Conservation (phyloP, 2,329 filamentous ascomycete species). For the Nemania abortiva region DNA sequence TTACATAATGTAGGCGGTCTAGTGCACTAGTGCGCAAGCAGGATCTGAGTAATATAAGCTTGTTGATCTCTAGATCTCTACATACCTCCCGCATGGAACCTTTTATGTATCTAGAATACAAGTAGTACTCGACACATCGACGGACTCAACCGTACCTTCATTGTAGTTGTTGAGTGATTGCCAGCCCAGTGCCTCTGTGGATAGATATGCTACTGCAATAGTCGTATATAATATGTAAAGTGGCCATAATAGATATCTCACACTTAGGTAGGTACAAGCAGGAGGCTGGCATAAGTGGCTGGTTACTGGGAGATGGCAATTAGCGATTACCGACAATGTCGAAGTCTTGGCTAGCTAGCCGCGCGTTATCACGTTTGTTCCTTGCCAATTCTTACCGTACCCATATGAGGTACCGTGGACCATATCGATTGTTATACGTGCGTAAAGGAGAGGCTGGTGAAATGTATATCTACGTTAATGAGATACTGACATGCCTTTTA, state of each 20-base stretch:
- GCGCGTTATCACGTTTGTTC: slow-evolving; percentile 9
- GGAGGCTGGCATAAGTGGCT: neutral
- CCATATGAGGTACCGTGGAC: neutral
- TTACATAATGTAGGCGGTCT: neutral
- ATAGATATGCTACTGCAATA: neutral
- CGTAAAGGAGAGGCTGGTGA: neutral
- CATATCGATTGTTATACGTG: too few species aligned
- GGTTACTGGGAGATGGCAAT: neutral
- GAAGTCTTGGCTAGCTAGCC: slow-evolving; percentile 25
- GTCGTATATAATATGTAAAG: neutral
- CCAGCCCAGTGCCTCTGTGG: too few species aligned
- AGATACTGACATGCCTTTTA: too few species aligned
- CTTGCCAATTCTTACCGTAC: neutral
- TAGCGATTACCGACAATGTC: neutral
- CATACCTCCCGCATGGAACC: neutral
- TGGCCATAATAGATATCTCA: neutral
- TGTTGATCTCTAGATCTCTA: neutral
- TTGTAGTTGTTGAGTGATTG: too few species aligned
- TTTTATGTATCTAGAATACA: neutral
- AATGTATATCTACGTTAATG: neutral
- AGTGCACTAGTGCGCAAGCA: neutral
- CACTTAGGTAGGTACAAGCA: neutral
- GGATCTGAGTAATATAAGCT: neutral
- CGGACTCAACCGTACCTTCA: too few species aligned
- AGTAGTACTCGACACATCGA: too few species aligned